phyloP scores from a whole-genome alignment of 2,329 filamentous ascomycete genomes.

The Curvularia lunata region DNA sequence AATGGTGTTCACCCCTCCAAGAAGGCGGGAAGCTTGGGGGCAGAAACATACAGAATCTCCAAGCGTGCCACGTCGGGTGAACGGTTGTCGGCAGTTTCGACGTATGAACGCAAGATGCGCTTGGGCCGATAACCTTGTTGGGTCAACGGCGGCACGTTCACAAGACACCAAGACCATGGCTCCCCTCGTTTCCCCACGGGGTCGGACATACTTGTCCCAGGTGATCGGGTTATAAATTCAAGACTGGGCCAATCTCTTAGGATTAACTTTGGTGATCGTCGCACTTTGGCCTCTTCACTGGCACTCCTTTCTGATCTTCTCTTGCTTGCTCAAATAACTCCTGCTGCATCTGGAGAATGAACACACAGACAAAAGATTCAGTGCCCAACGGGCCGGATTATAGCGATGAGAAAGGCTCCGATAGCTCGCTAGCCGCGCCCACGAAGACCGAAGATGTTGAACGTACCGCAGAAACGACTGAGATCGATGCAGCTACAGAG shows the following conservation, averaged over 20 bases:
- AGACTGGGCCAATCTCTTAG: constrained; percentile 11
- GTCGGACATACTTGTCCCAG: constrained; percentile 9
- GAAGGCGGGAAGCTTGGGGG: constrained; percentile 8
- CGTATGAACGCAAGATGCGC: background rate
- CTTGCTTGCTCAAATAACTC: background rate
- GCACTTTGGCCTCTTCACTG: constrained; percentile 1
- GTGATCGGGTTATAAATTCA: constrained; percentile 15
- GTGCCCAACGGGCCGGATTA: constrained; percentile 13
- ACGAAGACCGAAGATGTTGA: constrained; percentile 24
- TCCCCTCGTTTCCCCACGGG: constrained; percentile 20
- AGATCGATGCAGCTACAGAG: constrained; percentile 55
- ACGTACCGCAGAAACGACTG: constrained; percentile 8
- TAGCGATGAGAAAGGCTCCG: constrained; percentile 20
- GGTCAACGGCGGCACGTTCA: constrained; percentile 16
- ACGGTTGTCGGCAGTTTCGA: constrained; percentile 15
- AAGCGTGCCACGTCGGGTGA: constrained; percentile 15
- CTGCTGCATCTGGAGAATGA: constrained; percentile 9
- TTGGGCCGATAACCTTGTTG: constrained; percentile 8
- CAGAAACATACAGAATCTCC: background rate
- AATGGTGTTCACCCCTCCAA: background rate
- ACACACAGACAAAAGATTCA: background rate
- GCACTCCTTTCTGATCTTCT: background rate
- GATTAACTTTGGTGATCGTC: constrained; percentile 12
- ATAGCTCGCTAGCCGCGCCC: constrained; percentile 18
- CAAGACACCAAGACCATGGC: constrained; percentile 23